Evolutionary conservation across 108 stramenopile genomes (phyloP).

Genomic region (Nitzschia sp.): DNA sequence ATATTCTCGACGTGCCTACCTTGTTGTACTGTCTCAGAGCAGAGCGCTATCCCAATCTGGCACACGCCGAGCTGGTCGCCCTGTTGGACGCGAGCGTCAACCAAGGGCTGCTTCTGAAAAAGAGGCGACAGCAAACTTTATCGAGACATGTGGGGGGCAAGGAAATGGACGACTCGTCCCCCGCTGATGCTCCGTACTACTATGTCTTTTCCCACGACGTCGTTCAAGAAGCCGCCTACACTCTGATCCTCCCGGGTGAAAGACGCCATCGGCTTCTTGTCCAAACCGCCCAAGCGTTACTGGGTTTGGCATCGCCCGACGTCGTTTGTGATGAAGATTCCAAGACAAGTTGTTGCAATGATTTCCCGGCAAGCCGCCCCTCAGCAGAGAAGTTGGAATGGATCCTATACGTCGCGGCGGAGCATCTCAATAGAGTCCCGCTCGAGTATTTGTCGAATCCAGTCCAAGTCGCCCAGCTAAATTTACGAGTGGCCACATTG

Average conservation of each 20-base stretch:
- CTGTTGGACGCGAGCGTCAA: background rate
- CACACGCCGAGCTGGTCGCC: background rate
- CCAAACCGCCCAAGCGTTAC: background rate
- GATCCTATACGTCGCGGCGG: background rate
- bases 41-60: background rate
- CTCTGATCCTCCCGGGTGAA: constrained; percentile 20
- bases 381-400: background rate
- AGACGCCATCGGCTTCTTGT: background rate
- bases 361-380: background rate
- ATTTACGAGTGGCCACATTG: background rate
- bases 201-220: constrained; percentile 48
- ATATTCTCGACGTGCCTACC: background rate
- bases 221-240: constrained; percentile 51
- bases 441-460: background rate
- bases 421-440: background rate
- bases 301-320: background rate
- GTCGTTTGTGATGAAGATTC: background rate
- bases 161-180: background rate
- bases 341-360: background rate
- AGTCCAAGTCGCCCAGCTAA: background rate
- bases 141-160: background rate
- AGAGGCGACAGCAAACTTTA: background rate
- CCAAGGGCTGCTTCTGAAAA: background rate
- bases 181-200: background rate
- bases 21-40: background rate